These are phyloP conservation scores for Hordeum marinum DNA, from an alignment of 176 grass and related monocot species.

Conservation along the genomic window DNA sequence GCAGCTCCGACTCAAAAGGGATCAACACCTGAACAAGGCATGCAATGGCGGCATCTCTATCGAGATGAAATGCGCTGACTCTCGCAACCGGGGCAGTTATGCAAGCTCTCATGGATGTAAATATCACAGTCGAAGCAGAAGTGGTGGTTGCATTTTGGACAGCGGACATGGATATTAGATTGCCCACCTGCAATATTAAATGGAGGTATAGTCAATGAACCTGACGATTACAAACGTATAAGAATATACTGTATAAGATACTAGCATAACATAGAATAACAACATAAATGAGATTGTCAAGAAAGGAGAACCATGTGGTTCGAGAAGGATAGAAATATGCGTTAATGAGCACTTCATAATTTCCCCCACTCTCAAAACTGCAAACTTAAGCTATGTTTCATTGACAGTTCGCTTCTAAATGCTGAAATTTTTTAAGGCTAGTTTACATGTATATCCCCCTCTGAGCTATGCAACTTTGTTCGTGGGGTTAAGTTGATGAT, in stretches of 20 bases:
- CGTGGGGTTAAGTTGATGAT: background rate
- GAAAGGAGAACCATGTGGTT: background rate
- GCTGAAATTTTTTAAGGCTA: background rate
- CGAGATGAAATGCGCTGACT: conserved; percentile 40
- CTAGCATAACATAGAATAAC: background rate
- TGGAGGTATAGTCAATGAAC: conserved; percentile 11
- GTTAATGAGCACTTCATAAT: background rate
- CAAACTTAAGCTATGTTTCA: background rate
- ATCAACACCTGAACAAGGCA: conserved; percentile 20
- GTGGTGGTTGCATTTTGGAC: conserved; percentile 80
- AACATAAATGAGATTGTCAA: background rate
- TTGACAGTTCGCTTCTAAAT: background rate
- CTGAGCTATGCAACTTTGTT: background rate
- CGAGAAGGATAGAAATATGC: background rate
- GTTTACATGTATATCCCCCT: background rate
- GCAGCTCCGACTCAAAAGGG: background rate
- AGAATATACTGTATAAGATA: background rate
- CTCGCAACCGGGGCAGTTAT: conserved; percentile 97
- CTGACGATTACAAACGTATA: background rate
- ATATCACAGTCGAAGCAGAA: conserved; percentile 98
- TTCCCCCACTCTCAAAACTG: background rate
- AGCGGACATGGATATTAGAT: conserved; percentile 55
- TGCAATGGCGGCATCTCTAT: background rate
- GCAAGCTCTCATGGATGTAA: conserved; percentile 97
- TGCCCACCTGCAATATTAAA: conserved; percentile 41